Percentiles rank a stretch among this genome's conserved stretches.
These are phyloP conservation scores for Lunasporangiospora selenospora DNA, from an alignment of 192 early-diverging fungal species.

Conservation along the genomic window DNA sequence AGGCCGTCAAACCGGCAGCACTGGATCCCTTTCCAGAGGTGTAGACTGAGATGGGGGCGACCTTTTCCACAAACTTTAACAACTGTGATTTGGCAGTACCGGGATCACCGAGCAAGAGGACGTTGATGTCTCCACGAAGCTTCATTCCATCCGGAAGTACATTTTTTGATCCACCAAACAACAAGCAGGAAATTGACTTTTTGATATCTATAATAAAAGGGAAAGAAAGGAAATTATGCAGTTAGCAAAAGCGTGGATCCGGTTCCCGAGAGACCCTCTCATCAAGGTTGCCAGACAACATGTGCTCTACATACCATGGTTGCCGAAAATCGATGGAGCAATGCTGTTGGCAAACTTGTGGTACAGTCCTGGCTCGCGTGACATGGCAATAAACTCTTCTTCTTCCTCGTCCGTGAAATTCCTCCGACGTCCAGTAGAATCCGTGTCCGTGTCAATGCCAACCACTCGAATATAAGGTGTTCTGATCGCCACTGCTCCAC, in stretches of 20 bases:
- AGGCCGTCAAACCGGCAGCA: constrained; percentile 98
- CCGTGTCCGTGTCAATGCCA: constrained; percentile 85
- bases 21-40: constrained; percentile 99
- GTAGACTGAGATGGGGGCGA: constrained; percentile 97
- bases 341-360: constrained; percentile 91
- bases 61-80: constrained; percentile 98
- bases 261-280: background rate
- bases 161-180: constrained; percentile 98
- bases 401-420: constrained; percentile 93
- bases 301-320: constrained; percentile 72
- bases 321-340: constrained; percentile 97
- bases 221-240: background rate
- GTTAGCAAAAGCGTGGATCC: background rate
- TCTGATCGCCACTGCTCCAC: constrained; percentile 89
- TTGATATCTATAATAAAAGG: constrained; percentile 85
- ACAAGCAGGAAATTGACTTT: constrained; percentile 89
- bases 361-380: constrained; percentile 88
- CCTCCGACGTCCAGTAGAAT: constrained; percentile 61
- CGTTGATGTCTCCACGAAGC: constrained; percentile 97
- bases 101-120: constrained; percentile 96
- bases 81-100: constrained; percentile 99
- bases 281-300: too few species aligned
- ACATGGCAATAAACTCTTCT: constrained; percentile 89
- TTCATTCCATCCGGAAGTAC: constrained; percentile 96
- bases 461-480: constrained; percentile 95